Evolutionary conservation across 139 green algal genomes (phyloP), one percentile per base, ranked within the genome.

Genomic region (Desmodesmus armatus): DNA sequence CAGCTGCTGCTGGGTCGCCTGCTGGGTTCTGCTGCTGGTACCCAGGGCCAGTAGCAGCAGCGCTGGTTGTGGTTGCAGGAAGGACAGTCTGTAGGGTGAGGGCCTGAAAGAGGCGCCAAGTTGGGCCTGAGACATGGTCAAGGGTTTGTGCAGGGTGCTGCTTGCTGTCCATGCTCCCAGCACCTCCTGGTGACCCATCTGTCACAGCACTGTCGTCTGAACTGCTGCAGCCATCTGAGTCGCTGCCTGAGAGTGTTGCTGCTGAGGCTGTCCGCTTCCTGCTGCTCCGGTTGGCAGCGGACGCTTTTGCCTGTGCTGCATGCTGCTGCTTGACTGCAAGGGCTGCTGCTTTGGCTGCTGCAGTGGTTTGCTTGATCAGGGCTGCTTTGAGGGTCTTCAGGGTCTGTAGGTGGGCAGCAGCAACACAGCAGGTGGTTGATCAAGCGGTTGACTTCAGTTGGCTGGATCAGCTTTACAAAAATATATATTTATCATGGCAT

Each of bases 311-410:
- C 0, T 53, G 5, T 77, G 69, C 69, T 77, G 37, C 35, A 72
- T 40, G n/a, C 29, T 72, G 29, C 1, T 27, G 60, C 21, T 27
- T 69, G 60, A 27, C 21, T 69, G 60, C 60, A 37, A 13, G 29
- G 66, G 31, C 65, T 74, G 33, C 65, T 74, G 76, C 76, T 29
- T 71, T 82, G 2, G 76, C 76, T 29, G 76, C 53, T 71, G 35
- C 7, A 11, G 53, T 27, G 37, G 76, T 82, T 29, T 82, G 76
- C 76, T 82, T 82, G 2, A 82, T 23, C 37, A 82, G 53, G 13
- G 15, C 17, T 4, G 76, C 5, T 62, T 71, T 71, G 55, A 82
- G 39, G 25, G 76, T 19, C 40, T 82, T 82, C 25, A 82, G 55
- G 5, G 31, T 37, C 73, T 80, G 73, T 7, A 5, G n/a, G 67